Evolutionary conservation across 2,329 filamentous ascomycete genomes (phyloP).

Genomic region (Aspergillus puulaauensis): DNA sequence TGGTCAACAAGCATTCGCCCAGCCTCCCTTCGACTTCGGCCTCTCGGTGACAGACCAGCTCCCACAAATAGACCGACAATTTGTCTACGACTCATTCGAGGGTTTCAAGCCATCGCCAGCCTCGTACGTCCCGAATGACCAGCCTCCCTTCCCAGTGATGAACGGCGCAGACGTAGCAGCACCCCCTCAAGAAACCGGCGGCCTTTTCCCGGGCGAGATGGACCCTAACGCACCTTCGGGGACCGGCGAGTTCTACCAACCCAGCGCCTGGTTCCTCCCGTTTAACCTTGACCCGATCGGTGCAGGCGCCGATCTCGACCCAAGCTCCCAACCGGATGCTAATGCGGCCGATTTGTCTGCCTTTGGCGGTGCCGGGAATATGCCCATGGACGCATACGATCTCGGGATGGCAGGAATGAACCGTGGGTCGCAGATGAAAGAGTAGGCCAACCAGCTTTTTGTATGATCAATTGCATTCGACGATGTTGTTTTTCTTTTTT

Average conservation of each 20-base stretch:
- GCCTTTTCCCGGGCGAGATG: slow-evolving; percentile 37
- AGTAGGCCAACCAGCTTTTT: not conserved
- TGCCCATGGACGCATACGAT: slow-evolving; percentile 29
- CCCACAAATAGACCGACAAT: slow-evolving; percentile 71
- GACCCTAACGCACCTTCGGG: slow-evolving; percentile 36
- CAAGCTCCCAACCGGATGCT: slow-evolving; percentile 13
- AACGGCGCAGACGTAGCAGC: slow-evolving; percentile 23
- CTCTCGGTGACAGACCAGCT: slow-evolving; percentile 46
- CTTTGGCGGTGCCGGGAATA: slow-evolving; percentile 20
- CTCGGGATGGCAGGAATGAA: slow-evolving; percentile 25
- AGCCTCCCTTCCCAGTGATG: slow-evolving; percentile 27
- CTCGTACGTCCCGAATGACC: slow-evolving; percentile 30
- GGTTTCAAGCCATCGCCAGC: slow-evolving; percentile 47
- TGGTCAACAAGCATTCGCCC: slow-evolving; percentile 25
- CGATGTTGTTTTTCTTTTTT: not conserved
- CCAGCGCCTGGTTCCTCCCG: slow-evolving; percentile 84
- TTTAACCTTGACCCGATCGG: slow-evolving; percentile 77
- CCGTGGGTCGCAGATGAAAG: slow-evolving; percentile 13
- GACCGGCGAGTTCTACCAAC: slow-evolving; percentile 40
- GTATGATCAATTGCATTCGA: not conserved
- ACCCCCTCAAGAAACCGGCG: slow-evolving; percentile 20
- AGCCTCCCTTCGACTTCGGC: slow-evolving; percentile 39
- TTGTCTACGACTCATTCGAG: slow-evolving; percentile 72
- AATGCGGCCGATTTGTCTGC: slow-evolving; percentile 20
- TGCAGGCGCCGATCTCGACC: slow-evolving; percentile 18